phyloP scores from a whole-genome alignment of 306 rosid genomes.

The Gleditsia sinensis region DNA sequence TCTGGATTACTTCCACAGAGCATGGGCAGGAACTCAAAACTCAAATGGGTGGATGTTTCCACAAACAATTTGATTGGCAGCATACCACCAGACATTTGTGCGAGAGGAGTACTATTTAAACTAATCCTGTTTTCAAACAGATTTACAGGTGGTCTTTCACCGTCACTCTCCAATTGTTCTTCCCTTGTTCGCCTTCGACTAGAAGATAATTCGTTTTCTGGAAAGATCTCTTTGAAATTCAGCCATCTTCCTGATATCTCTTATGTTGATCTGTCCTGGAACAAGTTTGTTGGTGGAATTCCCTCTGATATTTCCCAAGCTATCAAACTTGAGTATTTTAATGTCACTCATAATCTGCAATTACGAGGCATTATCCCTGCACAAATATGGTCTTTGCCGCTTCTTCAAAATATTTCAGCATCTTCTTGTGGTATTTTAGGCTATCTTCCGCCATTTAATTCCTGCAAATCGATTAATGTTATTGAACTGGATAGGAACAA shows the following conservation, averaged over 20 bases:
- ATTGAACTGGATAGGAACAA: constrained; percentile 64
- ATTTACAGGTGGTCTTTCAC: constrained; percentile 62
- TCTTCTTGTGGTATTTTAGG: constrained; percentile 69
- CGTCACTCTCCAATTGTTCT: constrained; percentile 71
- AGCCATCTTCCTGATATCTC: constrained; percentile 59
- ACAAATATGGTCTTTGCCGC: constrained; percentile 60
- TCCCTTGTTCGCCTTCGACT: constrained; percentile 89
- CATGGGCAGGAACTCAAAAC: constrained; percentile 75
- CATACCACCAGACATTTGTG: constrained; percentile 75
- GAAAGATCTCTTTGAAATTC: constrained; percentile 65
- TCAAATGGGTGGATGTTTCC: constrained; percentile 87
- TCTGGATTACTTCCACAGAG: constrained; percentile 68
- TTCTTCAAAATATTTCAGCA: constrained; percentile 77
- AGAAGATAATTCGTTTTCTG: constrained; percentile 78
- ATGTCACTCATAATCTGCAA: constrained; percentile 64
- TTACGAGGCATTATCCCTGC: constrained; percentile 67
- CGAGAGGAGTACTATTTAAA: constrained; percentile 55
- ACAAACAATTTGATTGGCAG: constrained; percentile 68
- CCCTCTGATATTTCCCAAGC: constrained; percentile 72
- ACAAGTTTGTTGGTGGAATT: constrained; percentile 78
- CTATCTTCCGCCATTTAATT: constrained; percentile 59
- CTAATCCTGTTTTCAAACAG: constrained; percentile 85
- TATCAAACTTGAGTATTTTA: constrained; percentile 64
- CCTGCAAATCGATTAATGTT: constrained; percentile 61
- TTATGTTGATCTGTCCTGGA: constrained; percentile 72